Conservation (phyloP, 225 moss, liverwort and hornwort species). For the Polytrichum formosum region DNA sequence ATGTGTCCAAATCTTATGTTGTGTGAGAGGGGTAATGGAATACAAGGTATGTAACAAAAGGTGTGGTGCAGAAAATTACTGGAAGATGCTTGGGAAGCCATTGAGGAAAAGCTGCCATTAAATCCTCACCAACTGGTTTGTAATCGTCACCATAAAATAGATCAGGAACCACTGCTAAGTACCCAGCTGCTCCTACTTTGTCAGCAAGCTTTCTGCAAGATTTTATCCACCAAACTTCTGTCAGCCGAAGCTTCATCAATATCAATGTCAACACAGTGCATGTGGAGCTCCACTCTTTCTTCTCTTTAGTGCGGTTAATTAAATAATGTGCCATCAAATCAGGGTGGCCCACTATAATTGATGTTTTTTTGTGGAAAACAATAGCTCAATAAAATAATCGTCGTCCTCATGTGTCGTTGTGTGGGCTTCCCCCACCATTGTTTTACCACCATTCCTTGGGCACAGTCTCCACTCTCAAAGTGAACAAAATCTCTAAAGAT, state of each 20-base stretch:
- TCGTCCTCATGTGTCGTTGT: neutral
- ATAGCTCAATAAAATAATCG: too few species aligned
- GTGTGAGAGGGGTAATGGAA: neutral
- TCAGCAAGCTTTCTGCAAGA: conserved; percentile 53
- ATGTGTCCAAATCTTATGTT: neutral
- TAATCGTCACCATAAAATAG: conserved; percentile 30
- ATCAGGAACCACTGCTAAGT: conserved; percentile 55
- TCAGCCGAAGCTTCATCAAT: neutral
- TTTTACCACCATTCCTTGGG: too few species aligned
- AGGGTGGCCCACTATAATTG: too few species aligned
- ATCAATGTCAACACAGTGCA: too few species aligned
- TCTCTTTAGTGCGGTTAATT: too few species aligned
- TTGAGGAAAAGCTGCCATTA: neutral
- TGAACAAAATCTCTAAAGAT: neutral
- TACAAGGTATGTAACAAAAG: neutral
- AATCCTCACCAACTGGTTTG: neutral
- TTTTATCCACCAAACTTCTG: neutral
- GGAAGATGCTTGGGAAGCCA: conserved; percentile 34
- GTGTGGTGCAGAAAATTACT: neutral
- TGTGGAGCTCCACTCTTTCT: too few species aligned
- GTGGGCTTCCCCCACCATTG: too few species aligned
- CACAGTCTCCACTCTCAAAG: too few species aligned
- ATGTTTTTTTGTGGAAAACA: too few species aligned
- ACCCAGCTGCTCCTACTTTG: conserved; percentile 43
- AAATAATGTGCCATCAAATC: too few species aligned